Base-by-base conservation (phyloP, 352 stramenopile genomes). In the Phytophthora parvispora region DNA sequence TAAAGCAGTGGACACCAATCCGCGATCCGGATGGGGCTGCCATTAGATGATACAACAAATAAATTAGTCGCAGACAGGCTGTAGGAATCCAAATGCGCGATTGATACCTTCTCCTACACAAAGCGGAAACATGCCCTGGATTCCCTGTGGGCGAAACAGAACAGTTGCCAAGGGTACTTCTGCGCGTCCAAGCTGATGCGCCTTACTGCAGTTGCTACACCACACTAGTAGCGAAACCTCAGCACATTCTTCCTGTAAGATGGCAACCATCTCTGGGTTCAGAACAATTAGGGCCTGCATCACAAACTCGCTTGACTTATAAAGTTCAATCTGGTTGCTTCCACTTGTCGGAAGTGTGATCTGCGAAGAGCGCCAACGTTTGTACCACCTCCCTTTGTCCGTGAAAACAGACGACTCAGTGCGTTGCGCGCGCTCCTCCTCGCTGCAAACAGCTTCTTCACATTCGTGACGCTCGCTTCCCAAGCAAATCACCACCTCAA, bases 61-160 rank as follows among this genome's bases (percentile, higher is more conserved):
- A 45, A 2, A 5, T 18, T 22, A 45, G 38, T 45, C 8, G 18
- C 1, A 45, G 9, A 6, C 18, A 45, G 8, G 18, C 13, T 8
- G 8, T 15, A 20, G 20, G 2, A 45, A 45, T 7, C 38, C 12
- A 15, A 45, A 45, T 10, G 38, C 38, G 13, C 38, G 18, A 45
- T 45, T 18, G 13, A 16, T 77, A 86, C 77, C 74, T 38, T 72
- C 56, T 34, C 54, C 62, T 20, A 73, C 53, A 25, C 59, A 47
- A 45, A 85, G 67, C 3, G 78, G 69, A 52, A 86, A 89, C 10
- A 74, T 70, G 31, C 78, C 77, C 62, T 80, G 69, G 10, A 86
- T 62, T 32, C 80, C 80, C n/a, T 60, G 75, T 8, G 69, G 62
- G 22, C 77, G 72, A 57, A 77, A 86, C 6, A 86, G 48, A n/a